phyloP scores from a whole-genome alignment of 306 rosid species.

The Lathyrus aphaca region DNA sequence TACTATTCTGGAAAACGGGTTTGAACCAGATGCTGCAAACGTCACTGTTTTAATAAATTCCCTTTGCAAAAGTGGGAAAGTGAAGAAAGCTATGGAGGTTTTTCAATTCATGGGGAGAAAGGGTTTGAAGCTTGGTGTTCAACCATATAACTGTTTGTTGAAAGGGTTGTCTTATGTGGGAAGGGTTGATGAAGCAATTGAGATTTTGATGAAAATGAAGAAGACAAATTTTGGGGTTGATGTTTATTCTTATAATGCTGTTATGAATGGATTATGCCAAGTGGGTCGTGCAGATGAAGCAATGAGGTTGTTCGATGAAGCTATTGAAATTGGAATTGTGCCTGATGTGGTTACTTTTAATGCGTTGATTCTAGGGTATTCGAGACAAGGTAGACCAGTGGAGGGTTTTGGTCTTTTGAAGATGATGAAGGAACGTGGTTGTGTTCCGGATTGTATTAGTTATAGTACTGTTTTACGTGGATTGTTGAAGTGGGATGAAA shows the following conservation, averaged over 20 bases:
- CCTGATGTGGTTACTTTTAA: conserved; percentile 71
- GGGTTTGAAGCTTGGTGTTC: conserved; percentile 55
- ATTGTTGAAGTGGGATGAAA: conserved; percentile 68
- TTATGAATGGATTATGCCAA: conserved; percentile 85
- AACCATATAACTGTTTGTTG: conserved; percentile 68
- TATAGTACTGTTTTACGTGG: conserved; percentile 74
- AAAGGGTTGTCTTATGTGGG: conserved; percentile 88
- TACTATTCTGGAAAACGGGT: conserved; percentile 59
- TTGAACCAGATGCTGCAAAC: conserved; percentile 52
- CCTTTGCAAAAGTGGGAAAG: conserved; percentile 65
- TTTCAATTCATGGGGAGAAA: conserved; percentile 48
- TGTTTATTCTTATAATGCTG: conserved; percentile 63
- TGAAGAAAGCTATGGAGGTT: conserved; percentile 67
- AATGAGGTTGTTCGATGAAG: conserved; percentile 66
- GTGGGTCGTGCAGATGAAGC: conserved; percentile 86
- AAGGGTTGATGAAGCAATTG: conserved; percentile 75
- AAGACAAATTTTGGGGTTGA: conserved; percentile 50
- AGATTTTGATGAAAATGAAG: conserved; percentile 60
- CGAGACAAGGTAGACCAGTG: conserved; percentile 73
- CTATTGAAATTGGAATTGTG: conserved; percentile 52
- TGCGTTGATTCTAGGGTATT: conserved; percentile 69
- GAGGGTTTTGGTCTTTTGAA: conserved; percentile 59
- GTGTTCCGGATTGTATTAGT: conserved; percentile 64
- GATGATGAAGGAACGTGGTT: conserved; percentile 55
- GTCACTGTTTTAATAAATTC: conserved; percentile 58